phyloP scores from a whole-genome alignment of 768 basidiomycete genomes.

The Tylopilus subfusipes region DNA sequence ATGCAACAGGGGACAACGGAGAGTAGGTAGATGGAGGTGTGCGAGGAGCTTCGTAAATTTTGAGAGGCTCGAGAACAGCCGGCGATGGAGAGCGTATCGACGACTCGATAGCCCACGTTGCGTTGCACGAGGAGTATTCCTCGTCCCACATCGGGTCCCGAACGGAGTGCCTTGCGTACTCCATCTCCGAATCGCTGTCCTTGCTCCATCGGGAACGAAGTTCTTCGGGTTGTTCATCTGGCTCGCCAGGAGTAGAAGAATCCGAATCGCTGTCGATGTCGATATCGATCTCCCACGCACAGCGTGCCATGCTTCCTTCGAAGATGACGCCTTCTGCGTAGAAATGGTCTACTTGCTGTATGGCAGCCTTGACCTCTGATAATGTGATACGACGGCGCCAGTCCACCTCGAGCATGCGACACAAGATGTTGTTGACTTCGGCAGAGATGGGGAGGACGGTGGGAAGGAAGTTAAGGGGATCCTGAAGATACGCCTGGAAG shows the following conservation, averaged over 20 bases:
- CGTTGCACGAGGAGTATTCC: constrained; percentile 43
- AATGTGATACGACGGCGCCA: constrained; percentile 53
- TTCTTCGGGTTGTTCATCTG: constrained; percentile 37
- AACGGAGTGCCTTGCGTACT: constrained; percentile 28
- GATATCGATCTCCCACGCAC: constrained; percentile 74
- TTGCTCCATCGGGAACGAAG: constrained; percentile 60
- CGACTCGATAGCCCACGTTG: constrained; percentile 55
- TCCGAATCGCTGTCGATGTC: constrained; percentile 60
- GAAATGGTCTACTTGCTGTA: constrained; percentile 58
- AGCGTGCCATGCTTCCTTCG: constrained; percentile 76
- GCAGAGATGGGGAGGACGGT: constrained; percentile 78
- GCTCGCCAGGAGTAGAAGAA: constrained; percentile 46
- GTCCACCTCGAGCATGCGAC: constrained; percentile 69
- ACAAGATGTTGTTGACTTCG: constrained; percentile 69
- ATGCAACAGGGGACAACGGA: constrained; percentile 39
- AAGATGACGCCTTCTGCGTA: constrained; percentile 75
- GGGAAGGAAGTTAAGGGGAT: constrained; percentile 77
- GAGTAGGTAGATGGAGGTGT: constrained; percentile 55
- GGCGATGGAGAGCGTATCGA: constrained; percentile 45
- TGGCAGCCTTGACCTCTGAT: constrained; percentile 46
- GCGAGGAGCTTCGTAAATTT: constrained; percentile 44
- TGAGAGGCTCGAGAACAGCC: constrained; percentile 34
- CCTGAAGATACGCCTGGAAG: constrained; percentile 81
- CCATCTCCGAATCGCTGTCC: constrained; percentile 39
- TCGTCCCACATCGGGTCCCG: constrained; percentile 33